phyloP scores from a whole-genome alignment of 768 basidiomycete genomes.

The Termitomyces sp. region DNA sequence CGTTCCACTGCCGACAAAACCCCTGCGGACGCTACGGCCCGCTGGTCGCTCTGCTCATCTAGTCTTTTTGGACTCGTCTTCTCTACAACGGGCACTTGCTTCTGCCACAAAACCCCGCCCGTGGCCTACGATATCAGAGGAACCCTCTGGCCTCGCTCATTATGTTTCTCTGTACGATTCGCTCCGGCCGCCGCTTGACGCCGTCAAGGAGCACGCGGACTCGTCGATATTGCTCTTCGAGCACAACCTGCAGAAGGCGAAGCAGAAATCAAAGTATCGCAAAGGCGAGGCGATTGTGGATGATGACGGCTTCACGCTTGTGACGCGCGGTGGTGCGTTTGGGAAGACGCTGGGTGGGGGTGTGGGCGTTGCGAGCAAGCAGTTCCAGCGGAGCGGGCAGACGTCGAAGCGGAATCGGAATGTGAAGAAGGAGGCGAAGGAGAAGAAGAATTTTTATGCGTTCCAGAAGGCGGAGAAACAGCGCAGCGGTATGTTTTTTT shows the following conservation, averaged over 20 bases:
- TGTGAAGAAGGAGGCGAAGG: conserved; percentile 55
- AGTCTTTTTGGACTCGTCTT: conserved; percentile 62
- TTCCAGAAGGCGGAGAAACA: conserved; percentile 92
- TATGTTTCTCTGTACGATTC: conserved; percentile 60
- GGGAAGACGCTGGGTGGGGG: conserved; percentile 86
- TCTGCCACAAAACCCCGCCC: conserved; percentile 44
- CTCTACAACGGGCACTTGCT: conserved; percentile 60
- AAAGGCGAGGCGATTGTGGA: conserved; percentile 90
- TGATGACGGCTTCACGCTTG: conserved; percentile 92
- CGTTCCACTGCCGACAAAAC: conserved; percentile 48
- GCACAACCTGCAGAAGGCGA: conserved; percentile 54
- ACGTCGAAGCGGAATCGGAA: conserved; percentile 34
- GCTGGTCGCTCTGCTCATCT: conserved; percentile 71
- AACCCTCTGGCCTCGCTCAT: conserved; percentile 66
- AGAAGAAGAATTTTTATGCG: conserved; percentile 77
- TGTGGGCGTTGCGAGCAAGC: conserved; percentile 54
- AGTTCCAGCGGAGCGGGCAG: conserved; percentile 57
- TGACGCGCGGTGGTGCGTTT: conserved; percentile 87
- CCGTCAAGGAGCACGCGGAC: conserved; percentile 75
- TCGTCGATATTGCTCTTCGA: conserved; percentile 74
- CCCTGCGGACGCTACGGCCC: conserved; percentile 50
- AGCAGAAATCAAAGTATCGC: conserved; percentile 58
- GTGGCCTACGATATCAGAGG: conserved; percentile 55
- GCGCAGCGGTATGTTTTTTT: conserved; percentile 52
- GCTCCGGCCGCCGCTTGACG: conserved; percentile 69